Evolutionary conservation across 768 basidiomycete species (phyloP).

Genomic region (Serendipita indica): DNA sequence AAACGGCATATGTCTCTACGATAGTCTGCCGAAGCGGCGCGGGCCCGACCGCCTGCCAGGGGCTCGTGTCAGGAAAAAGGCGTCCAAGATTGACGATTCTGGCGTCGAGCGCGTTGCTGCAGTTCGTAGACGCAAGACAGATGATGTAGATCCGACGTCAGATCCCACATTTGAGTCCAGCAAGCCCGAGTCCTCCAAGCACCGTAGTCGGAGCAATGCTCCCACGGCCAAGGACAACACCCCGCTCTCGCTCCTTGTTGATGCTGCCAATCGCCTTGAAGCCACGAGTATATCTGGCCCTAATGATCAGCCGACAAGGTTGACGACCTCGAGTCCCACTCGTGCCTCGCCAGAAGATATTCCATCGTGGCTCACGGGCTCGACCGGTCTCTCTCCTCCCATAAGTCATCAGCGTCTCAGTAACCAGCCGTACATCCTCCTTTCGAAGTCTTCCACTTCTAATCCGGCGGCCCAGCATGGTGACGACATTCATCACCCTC

Average conservation of each 20-base stretch:
- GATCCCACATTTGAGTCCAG: neutral
- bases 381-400: neutral
- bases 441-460: no score
- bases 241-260: neutral
- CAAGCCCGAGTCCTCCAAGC: neutral
- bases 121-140: neutral
- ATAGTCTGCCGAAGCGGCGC: slow-evolving; percentile 56
- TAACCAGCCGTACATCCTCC: no score
- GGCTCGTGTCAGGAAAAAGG: slow-evolving; percentile 30
- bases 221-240: neutral
- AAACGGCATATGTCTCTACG: slow-evolving; percentile 29
- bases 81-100: slow-evolving; percentile 24
- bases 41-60: slow-evolving; percentile 73
- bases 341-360: neutral
- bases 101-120: neutral
- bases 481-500: no score
- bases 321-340: neutral
- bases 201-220: no score
- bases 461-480: no score
- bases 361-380: neutral
- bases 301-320: neutral
- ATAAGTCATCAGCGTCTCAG: no score
- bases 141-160: neutral
- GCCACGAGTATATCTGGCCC: no score
- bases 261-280: neutral